Percentiles rank a stretch among this genome's conserved stretches.
phyloP scores from a whole-genome alignment of 2,329 filamentous ascomycete genomes.

The Diaporthe ilicicola region DNA sequence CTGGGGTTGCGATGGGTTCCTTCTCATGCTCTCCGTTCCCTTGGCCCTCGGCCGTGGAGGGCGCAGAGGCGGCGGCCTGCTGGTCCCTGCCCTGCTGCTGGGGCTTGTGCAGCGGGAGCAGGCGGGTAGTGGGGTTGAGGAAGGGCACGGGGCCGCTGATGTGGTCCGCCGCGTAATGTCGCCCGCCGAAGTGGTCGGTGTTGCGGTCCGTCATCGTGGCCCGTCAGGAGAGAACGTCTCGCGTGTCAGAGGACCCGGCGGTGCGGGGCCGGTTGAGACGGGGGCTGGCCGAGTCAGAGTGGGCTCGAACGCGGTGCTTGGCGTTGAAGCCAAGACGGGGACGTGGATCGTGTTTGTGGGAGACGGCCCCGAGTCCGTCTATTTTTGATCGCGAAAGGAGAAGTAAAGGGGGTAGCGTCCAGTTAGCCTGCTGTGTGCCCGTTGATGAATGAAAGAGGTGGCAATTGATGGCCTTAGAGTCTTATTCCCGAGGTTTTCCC shows the following conservation, averaged over 20 bases:
- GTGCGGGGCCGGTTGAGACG: background rate
- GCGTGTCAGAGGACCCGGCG: background rate
- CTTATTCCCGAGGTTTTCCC: no score
- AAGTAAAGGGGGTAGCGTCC: no score
- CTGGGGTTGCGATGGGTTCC: background rate
- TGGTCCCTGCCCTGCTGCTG: background rate
- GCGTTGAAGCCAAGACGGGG: conserved; percentile 19
- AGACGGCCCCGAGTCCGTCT: background rate
- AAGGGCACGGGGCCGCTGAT: conserved; percentile 36
- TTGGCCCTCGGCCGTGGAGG: background rate
- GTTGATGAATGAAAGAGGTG: background rate
- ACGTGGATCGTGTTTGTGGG: background rate
- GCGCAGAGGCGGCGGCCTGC: background rate
- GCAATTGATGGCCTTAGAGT: no score
- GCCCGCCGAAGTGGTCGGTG: conserved; percentile 27
- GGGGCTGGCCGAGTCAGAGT: background rate
- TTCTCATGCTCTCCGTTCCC: background rate
- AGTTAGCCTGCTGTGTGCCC: background rate
- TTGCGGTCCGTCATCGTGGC: conserved; percentile 29
- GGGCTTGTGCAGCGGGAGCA: conserved; percentile 27
- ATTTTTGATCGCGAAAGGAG: background rate
- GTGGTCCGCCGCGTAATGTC: conserved; percentile 33
- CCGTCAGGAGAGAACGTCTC: no score
- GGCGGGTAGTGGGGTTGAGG: conserved; percentile 39
- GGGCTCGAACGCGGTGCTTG: conserved; percentile 5